Evolutionary conservation across 495 filamentous ascomycete species (phyloP).

Genomic region (Podospora conica): DNA sequence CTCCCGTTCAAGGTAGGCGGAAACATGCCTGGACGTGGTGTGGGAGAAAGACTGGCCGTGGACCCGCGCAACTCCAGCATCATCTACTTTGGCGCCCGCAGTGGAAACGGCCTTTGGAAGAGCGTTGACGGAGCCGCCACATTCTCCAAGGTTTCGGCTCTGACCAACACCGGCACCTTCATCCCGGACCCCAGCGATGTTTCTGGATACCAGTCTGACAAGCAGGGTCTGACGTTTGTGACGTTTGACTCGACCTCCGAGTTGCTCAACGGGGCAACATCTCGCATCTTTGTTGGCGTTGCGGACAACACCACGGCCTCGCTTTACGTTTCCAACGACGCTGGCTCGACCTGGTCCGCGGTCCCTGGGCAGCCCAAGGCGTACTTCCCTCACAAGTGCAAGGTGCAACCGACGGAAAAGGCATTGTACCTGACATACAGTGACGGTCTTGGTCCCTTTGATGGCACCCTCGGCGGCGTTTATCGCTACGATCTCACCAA

Average conservation of each 20-base stretch:
- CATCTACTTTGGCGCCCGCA: conserved; percentile 54
- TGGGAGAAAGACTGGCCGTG: conserved; percentile 56
- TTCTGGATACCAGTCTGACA: conserved; percentile 41
- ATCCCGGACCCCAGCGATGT: conserved; percentile 40
- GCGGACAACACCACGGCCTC: conserved; percentile 48
- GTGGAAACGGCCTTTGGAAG: conserved; percentile 58
- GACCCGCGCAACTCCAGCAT: conserved; percentile 52
- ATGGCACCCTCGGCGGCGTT: conserved; percentile 46
- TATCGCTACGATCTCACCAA: conserved; percentile 47
- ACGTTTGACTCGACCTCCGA: conserved; percentile 52
- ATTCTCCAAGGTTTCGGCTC: conserved; percentile 52
- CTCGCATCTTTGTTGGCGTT: conserved; percentile 53
- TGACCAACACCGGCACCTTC: conserved; percentile 48
- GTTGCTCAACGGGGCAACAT: conserved; percentile 41
- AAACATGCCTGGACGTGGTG: conserved; percentile 61
- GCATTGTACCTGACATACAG: conserved; percentile 52
- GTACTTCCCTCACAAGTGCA: conserved; percentile 52
- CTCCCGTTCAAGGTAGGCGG: conserved; percentile 57
- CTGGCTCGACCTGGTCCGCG: conserved; percentile 46
- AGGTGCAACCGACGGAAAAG: conserved; percentile 48
- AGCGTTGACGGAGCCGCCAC: conserved; percentile 50
- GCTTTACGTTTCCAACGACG: conserved; percentile 50
- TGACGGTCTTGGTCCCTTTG: conserved; percentile 51
- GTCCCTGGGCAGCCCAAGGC: conserved; percentile 44
- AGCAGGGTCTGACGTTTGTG: conserved; percentile 48